These are phyloP conservation scores for Epichloe uncinata DNA, from an alignment of 2,329 filamentous ascomycete species.

Conservation along the genomic window DNA sequence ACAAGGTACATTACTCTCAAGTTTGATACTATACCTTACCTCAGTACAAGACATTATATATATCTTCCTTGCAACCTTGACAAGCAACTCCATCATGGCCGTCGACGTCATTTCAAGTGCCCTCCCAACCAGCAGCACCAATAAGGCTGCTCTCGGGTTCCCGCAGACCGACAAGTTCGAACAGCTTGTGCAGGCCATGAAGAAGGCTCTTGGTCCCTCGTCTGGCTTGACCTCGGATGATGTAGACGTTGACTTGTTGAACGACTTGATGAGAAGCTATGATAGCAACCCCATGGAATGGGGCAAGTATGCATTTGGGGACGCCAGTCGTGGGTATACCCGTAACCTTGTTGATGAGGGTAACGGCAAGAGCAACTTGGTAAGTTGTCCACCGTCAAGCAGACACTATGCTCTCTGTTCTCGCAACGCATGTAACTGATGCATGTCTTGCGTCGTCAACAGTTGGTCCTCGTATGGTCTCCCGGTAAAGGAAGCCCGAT, in stretches of 20 bases:
- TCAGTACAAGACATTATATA: background rate
- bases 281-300: conserved; percentile 56
- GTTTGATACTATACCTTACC: background rate
- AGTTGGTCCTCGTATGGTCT: conserved; percentile 83
- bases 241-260: conserved; percentile 61
- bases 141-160: conserved; percentile 12
- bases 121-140: conserved; percentile 9
- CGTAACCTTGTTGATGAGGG: conserved; percentile 82
- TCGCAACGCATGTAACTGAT: background rate
- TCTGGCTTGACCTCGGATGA: conserved; percentile 74
- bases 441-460: conserved; percentile 1
- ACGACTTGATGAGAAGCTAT: conserved; percentile 62
- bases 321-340: conserved; percentile 61
- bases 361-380: conserved; percentile 66
- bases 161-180: conserved; percentile 43
- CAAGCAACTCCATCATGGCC: conserved; percentile 19
- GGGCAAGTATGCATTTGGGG: conserved; percentile 61
- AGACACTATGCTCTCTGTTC: background rate
- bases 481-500: conserved; percentile 74
- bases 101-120: conserved; percentile 19
- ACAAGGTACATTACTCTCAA: background rate
- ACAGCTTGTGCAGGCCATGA: conserved; percentile 58
- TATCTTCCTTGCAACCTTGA: background rate
- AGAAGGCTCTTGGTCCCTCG: conserved; percentile 59
- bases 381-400: conserved; percentile 24